Evolutionary conservation across 495 filamentous ascomycete species (phyloP).

Genomic region (Aspergillus conjunctus): DNA sequence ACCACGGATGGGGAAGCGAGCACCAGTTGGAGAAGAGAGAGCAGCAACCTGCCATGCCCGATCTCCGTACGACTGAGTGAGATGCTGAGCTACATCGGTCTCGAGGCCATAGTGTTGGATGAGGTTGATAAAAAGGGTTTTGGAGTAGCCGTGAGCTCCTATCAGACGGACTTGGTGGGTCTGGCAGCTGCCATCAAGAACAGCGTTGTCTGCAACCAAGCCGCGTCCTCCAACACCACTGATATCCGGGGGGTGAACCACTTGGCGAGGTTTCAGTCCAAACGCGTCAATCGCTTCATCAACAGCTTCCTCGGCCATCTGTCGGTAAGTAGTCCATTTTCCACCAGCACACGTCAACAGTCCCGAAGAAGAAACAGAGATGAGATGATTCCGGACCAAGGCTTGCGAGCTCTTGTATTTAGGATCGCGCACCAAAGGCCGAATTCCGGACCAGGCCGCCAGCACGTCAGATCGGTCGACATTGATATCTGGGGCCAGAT

Average conservation of each 20-base stretch:
- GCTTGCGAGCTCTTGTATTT: slow-evolving; percentile 92
- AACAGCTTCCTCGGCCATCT: slow-evolving; percentile 98
- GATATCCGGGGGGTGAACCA: slow-evolving; percentile 66
- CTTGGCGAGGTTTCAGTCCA: slow-evolving; percentile 62
- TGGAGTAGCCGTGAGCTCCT: slow-evolving; percentile 91
- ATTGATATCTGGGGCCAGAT: slow-evolving; percentile 90
- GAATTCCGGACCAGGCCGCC: slow-evolving; percentile 93
- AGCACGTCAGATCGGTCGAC: slow-evolving; percentile 93
- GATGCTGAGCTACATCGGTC: slow-evolving; percentile 91
- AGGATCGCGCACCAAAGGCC: slow-evolving; percentile 91
- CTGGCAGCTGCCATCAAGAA: slow-evolving; percentile 83
- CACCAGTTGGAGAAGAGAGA: slow-evolving; percentile 75
- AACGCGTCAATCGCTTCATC: slow-evolving; percentile 85
- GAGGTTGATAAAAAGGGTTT: slow-evolving; percentile 96
- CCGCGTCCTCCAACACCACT: slow-evolving; percentile 69
- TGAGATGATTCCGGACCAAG: slow-evolving; percentile 91
- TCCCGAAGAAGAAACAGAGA: slow-evolving; percentile 82
- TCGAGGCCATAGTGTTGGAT: slow-evolving; percentile 97
- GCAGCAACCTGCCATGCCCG: slow-evolving; percentile 94
- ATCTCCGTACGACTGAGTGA: slow-evolving; percentile 89
- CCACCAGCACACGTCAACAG: slow-evolving; percentile 94
- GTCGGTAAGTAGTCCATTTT: slow-evolving; percentile 98
- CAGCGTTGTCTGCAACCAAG: slow-evolving; percentile 69
- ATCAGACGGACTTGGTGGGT: slow-evolving; percentile 88
- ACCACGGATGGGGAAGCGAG: slow-evolving; percentile 86